phyloP scores from a whole-genome alignment of 2,329 filamentous ascomycete species.

The Xylaria sp. region DNA sequence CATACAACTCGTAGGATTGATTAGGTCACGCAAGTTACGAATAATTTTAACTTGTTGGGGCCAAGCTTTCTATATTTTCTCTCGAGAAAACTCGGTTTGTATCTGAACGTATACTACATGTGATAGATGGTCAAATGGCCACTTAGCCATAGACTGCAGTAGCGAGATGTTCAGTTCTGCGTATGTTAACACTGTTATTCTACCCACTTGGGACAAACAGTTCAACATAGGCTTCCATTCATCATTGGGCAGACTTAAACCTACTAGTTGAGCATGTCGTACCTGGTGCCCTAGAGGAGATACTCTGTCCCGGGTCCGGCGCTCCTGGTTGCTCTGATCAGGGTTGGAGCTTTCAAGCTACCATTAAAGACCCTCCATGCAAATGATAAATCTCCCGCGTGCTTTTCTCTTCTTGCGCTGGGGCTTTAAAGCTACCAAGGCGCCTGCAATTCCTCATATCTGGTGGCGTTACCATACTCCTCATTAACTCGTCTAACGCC shows the following conservation, averaged over 20 bases:
- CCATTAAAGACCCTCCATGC: constrained; percentile 57
- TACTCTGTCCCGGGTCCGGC: constrained; percentile 16
- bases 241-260: constrained; percentile 19
- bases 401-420: constrained; percentile 58
- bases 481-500: constrained; percentile 49
- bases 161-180: constrained; percentile 22
- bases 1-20: not conserved
- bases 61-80: constrained; percentile 30
- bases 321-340: constrained; percentile 42
- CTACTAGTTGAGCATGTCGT: constrained; percentile 24
- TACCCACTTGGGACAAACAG: constrained; percentile 38
- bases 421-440: constrained; percentile 74
- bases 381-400: constrained; percentile 46
- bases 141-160: constrained; percentile 32
- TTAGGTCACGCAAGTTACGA: not conserved
- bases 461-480: constrained; percentile 50
- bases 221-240: constrained; percentile 27
- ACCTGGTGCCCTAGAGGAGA: not conserved
- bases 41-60: constrained; percentile 10
- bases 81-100: constrained; percentile 27
- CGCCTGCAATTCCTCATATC: constrained; percentile 53
- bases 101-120: constrained; percentile 36
- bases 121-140: constrained; percentile 26
- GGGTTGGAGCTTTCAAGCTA: constrained; percentile 62
- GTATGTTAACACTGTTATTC: constrained; percentile 34